These are phyloP conservation scores for Oryza coarctata DNA, from an alignment of 176 grass and related monocot genomes.

Conservation along the genomic window DNA sequence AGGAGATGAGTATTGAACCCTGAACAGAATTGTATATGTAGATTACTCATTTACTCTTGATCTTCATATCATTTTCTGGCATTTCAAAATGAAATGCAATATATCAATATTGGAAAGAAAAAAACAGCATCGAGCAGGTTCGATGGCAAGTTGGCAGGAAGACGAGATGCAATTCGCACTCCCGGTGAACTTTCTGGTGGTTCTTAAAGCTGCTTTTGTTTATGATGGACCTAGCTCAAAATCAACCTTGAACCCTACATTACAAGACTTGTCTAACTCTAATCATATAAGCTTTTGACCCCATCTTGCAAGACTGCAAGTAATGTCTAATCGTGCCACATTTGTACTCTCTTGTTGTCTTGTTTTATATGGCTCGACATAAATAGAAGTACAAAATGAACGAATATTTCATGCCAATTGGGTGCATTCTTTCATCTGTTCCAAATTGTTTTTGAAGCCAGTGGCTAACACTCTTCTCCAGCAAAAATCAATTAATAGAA, in stretches of 20 bases:
- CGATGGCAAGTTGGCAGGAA: conserved; percentile 8
- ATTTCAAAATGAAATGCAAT: not conserved
- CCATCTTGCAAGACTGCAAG: not conserved
- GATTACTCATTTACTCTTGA: conserved; percentile 4
- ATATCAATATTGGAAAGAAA: not conserved
- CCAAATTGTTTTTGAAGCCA: not conserved
- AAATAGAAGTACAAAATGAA: not conserved
- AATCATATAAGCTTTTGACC: not conserved
- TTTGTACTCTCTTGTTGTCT: not conserved
- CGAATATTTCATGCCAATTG: not conserved
- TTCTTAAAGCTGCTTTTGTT: conserved; percentile 34
- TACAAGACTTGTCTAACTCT: conserved; percentile 3
- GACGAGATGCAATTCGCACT: conserved; percentile 14
- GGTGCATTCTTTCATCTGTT: not conserved
- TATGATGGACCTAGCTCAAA: not conserved
- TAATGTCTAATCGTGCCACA: conserved; percentile 20
- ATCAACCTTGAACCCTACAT: conserved; percentile 21
- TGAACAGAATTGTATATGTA: not conserved
- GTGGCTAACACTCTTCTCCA: not conserved
- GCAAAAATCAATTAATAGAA: not conserved
- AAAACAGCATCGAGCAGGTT: conserved; percentile 1
- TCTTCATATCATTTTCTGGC: conserved; percentile 7
- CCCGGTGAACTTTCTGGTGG: not conserved
- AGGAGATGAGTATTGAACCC: not conserved
- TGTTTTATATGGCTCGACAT: conserved; percentile 11